Evolutionary conservation across 257 asterid genomes (phyloP).

Genomic region (Petrea volubilis): DNA sequence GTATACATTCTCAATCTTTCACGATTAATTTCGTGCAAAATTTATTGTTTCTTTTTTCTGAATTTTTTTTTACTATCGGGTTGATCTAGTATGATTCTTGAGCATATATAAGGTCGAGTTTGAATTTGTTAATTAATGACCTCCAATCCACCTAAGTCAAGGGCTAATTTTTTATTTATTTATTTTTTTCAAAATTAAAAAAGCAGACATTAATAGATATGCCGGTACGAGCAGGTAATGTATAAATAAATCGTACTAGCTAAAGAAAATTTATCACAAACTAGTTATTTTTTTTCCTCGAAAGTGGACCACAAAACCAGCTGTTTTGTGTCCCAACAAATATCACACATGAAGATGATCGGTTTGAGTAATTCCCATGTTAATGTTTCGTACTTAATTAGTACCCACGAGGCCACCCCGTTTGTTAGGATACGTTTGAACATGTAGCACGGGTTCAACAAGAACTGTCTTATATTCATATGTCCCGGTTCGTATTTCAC

Average conservation of each 20-base stretch:
- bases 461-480: too few relatives aligned
- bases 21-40: too few relatives aligned
- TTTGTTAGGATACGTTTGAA: background rate
- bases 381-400: background rate
- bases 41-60: too few relatives aligned
- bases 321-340: constrained; percentile 19
- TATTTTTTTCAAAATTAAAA: background rate
- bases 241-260: background rate
- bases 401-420: background rate
- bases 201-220: constrained; percentile 8
- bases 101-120: too few relatives aligned
- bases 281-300: background rate
- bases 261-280: constrained; percentile 13
- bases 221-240: constrained; percentile 30
- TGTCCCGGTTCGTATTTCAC: too few relatives aligned
- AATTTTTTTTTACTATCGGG: too few relatives aligned
- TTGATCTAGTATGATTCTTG: too few relatives aligned
- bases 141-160: too few relatives aligned
- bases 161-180: too few relatives aligned
- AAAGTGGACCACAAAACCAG: constrained; percentile 31
- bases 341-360: constrained; percentile 19
- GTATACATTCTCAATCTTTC: too few relatives aligned
- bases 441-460: background rate
- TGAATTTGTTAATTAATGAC: too few relatives aligned
- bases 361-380: constrained; percentile 1